Evolutionary conservation across 2,329 filamentous ascomycete genomes (phyloP).

Genomic region (Paraphoma chrysanthemicola): DNA sequence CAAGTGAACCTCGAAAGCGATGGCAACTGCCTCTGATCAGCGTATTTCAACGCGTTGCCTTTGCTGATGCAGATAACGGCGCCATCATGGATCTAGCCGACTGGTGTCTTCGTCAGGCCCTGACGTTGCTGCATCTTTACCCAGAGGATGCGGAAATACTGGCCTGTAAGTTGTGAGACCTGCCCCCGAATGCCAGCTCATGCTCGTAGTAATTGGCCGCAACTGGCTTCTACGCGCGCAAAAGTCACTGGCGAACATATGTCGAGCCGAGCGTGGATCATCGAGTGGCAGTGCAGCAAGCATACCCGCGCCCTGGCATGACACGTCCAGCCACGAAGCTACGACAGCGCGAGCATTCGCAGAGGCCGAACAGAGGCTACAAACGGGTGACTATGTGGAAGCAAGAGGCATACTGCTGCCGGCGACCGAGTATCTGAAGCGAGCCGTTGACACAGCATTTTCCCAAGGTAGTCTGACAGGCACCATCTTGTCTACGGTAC

Average conservation of each 20-base stretch:
- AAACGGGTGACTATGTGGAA: constrained; percentile 58
- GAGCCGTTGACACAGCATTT: constrained; percentile 55
- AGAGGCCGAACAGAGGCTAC: constrained; percentile 48
- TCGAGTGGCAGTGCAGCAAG: constrained; percentile 46
- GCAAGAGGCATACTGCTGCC: constrained; percentile 59
- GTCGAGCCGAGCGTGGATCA: constrained; percentile 52
- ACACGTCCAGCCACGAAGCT: constrained; percentile 15
- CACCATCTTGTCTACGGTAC: constrained; percentile 54
- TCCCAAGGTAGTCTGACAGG: constrained; percentile 49
- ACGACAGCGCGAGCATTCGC: constrained; percentile 23
- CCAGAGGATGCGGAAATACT: constrained; percentile 54
- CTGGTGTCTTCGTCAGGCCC: constrained; percentile 59
- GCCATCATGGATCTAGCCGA: constrained; percentile 55
- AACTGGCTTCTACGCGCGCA: constrained; percentile 62
- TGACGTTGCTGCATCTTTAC: constrained; percentile 54
- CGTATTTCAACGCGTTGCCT: constrained; percentile 59
- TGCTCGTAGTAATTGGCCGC: constrained; percentile 54
- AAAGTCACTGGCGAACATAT: constrained; percentile 56
- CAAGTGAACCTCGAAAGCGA: constrained; percentile 16
- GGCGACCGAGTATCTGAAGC: constrained; percentile 59
- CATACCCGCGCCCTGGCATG: constrained; percentile 29
- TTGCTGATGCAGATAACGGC: constrained; percentile 56
- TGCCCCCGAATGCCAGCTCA: not conserved
- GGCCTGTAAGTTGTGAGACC: constrained; percentile 42
- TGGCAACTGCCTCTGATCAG: constrained; percentile 44